Conservation (phyloP, 2,329 filamentous ascomycete genomes). For the Fusarium sp. region DNA sequence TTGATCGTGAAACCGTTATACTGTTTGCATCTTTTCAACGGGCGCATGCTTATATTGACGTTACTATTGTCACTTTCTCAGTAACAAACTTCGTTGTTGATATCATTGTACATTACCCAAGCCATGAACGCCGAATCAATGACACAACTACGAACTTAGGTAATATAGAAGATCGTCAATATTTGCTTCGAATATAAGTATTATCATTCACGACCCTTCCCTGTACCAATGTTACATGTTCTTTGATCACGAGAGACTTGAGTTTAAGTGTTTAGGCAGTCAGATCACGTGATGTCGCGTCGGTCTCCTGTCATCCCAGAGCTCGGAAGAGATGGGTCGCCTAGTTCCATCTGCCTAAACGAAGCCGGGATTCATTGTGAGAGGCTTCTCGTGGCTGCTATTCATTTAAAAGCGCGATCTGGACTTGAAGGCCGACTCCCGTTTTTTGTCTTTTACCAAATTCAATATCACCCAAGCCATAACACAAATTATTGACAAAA, state of each 20-base stretch:
- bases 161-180: not conserved
- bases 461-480: not conserved
- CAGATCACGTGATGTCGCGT: not conserved
- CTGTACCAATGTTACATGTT: not conserved
- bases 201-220: not conserved
- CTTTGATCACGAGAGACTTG: not conserved
- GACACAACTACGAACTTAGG: not conserved
- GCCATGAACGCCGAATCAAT: not conserved
- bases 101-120: not conserved
- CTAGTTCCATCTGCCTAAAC: conserved; percentile 46
- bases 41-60: not conserved
- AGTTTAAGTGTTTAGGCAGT: not conserved
- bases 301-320: not conserved
- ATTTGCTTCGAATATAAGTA: not conserved
- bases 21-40: not conserved
- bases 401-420: conserved; percentile 29
- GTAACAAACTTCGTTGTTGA: not conserved
- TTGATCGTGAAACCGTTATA: not conserved
- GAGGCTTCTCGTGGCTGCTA: conserved; percentile 25
- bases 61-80: not conserved
- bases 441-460: not conserved
- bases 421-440: not conserved
- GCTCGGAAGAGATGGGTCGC: conserved; percentile 9
- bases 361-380: conserved; percentile 40
- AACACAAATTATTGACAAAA: conserved; percentile 55